These are phyloP conservation scores for Aphanomyces astaci DNA, from an alignment of 352 stramenopile species.

Conservation along the genomic window DNA sequence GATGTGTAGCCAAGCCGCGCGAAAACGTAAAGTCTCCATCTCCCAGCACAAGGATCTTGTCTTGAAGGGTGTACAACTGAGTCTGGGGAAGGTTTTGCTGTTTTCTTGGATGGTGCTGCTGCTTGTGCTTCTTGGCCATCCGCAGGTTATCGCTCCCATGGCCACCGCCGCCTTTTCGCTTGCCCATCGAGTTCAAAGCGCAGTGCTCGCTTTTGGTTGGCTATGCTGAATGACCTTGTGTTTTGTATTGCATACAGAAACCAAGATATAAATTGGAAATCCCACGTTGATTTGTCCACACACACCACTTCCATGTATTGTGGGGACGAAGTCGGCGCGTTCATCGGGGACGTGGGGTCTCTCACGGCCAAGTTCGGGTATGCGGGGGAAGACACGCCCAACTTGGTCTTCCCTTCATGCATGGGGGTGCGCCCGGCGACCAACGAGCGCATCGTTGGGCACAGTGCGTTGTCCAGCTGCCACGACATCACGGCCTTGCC, in stretches of 20 bases:
- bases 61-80: conserved; percentile 44
- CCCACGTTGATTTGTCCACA: conserved; percentile 4
- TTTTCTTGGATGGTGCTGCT: neutral
- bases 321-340: conserved; percentile 93
- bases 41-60: conserved; percentile 64
- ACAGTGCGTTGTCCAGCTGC: conserved; percentile 14
- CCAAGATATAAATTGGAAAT: conserved; percentile 1
- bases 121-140: neutral
- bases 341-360: conserved; percentile 91
- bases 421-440: conserved; percentile 35
- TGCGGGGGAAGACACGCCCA: conserved; percentile 90
- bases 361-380: conserved; percentile 91
- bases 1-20: conserved; percentile 53
- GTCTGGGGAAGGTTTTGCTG: neutral
- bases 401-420: conserved; percentile 75
- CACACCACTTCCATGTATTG: conserved; percentile 83
- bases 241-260: conserved; percentile 7
- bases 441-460: neutral
- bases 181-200: neutral
- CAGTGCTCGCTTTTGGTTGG: conserved; percentile 8
- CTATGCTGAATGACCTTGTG: neutral
- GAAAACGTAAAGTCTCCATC: conserved; percentile 84
- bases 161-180: neutral
- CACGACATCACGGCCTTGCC: conserved; percentile 19
- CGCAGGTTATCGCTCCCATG: neutral